phyloP scores from a whole-genome alignment of 169 alveolate species.

The Plasmodium ovale region DNA sequence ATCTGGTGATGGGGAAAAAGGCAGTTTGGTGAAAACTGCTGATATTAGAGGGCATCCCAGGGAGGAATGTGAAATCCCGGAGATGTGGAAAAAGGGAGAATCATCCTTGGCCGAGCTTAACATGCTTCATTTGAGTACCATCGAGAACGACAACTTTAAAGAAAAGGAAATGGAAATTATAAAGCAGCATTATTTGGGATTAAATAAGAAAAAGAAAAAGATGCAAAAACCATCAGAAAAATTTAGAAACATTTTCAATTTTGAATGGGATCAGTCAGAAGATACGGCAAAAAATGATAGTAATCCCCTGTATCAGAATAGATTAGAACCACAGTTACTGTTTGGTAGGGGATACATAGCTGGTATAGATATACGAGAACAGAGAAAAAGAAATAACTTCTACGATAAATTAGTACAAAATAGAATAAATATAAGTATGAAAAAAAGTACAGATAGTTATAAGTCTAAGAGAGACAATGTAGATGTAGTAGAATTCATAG shows the following conservation, averaged over 20 bases:
- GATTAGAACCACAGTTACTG: constrained; percentile 91
- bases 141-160: constrained; percentile 75
- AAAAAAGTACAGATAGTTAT: background rate
- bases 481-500: constrained; percentile 5
- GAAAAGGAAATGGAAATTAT: constrained; percentile 91
- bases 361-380: constrained; percentile 88
- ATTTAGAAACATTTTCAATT: constrained; percentile 88
- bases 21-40: background rate
- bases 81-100: constrained; percentile 54
- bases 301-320: constrained; percentile 91
- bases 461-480: constrained; percentile 15
- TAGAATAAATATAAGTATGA: constrained; percentile 56
- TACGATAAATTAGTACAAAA: constrained; percentile 86
- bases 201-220: constrained; percentile 88
- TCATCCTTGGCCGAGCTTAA: constrained; percentile 79
- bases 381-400: constrained; percentile 85
- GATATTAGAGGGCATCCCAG: too few species aligned
- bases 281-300: constrained; percentile 89
- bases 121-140: constrained; percentile 37
- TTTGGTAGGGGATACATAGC: constrained; percentile 94
- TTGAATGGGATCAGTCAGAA: constrained; percentile 93
- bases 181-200: constrained; percentile 91
- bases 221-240: constrained; percentile 94
- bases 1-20: background rate
- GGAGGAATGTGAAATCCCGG: constrained; percentile 9